A percentile compares a stretch with the other conserved stretches of the same genome.
phyloP scores from a whole-genome alignment of 805 yeast species.

The Candida awuae region DNA sequence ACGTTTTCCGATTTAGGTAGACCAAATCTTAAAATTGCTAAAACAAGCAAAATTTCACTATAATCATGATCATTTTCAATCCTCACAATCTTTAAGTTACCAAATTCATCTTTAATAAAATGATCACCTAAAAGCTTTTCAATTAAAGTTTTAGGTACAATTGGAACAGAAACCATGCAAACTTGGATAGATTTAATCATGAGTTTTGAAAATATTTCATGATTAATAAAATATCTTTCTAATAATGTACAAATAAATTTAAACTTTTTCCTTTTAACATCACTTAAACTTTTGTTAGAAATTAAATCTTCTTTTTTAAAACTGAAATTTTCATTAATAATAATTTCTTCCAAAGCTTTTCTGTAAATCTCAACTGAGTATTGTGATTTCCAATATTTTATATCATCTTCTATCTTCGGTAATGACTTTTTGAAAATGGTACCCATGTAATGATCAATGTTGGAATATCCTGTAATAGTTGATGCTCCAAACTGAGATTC shows the following conservation, averaged over 20 bases:
- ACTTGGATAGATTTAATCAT: slow-evolving; percentile 6
- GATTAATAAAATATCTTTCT: slow-evolving; percentile 16
- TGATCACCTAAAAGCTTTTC: slow-evolving; percentile 7
- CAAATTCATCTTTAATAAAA: slow-evolving; percentile 9
- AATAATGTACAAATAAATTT: slow-evolving; percentile 11
- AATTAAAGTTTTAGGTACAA: slow-evolving; percentile 16
- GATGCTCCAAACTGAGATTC: slow-evolving; percentile 10
- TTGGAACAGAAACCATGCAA: slow-evolving; percentile 8
- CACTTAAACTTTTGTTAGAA: slow-evolving; percentile 1
- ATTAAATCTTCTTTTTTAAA: not conserved
- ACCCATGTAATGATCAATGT: slow-evolving; percentile 7
- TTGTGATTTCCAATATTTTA: slow-evolving; percentile 5
- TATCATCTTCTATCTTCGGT: slow-evolving; percentile 8
- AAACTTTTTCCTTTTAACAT: slow-evolving; percentile 4
- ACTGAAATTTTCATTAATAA: slow-evolving; percentile 4
- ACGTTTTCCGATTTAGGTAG: slow-evolving; percentile 5
- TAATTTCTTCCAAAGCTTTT: slow-evolving; percentile 9
- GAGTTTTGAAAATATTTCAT: slow-evolving; percentile 5
- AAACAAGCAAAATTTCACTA: slow-evolving; percentile 18
- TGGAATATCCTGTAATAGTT: slow-evolving; percentile 4
- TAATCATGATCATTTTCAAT: slow-evolving; percentile 15
- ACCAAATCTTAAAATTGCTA: slow-evolving; percentile 16
- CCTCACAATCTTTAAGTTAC: slow-evolving; percentile 10
- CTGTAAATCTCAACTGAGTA: slow-evolving; percentile 9
- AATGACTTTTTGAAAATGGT: slow-evolving; percentile 4